phyloP scores from a whole-genome alignment of 179 eudicot genomes.

The Gypsophila paniculata region DNA sequence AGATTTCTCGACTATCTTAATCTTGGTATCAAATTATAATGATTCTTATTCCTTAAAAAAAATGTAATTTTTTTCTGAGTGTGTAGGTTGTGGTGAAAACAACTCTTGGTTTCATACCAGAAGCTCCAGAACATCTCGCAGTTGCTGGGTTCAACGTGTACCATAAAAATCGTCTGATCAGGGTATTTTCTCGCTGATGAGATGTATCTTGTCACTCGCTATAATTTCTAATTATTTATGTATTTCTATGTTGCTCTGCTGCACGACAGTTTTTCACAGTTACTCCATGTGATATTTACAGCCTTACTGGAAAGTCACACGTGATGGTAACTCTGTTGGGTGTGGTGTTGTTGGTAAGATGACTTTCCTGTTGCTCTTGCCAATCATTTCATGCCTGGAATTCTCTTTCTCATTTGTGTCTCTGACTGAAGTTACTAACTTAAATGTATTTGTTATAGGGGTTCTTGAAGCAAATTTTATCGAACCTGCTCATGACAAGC shows the following conservation, averaged over 20 bases:
- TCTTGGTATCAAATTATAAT: background rate
- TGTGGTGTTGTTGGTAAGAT: slow-evolving; percentile 84
- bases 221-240: background rate
- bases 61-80: slow-evolving; percentile 18
- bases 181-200: slow-evolving; percentile 47
- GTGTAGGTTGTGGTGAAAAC: slow-evolving; percentile 58
- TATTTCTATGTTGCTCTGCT: background rate
- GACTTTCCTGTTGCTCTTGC: slow-evolving; percentile 6
- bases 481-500: slow-evolving; percentile 98
- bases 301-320: slow-evolving; percentile 96
- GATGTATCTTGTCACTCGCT: background rate
- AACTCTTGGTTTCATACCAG: slow-evolving; percentile 81
- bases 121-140: slow-evolving; percentile 63
- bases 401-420: background rate
- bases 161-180: slow-evolving; percentile 95
- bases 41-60: background rate
- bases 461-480: slow-evolving; percentile 95
- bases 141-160: slow-evolving; percentile 84
- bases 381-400: slow-evolving; percentile 3
- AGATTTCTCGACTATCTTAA: background rate
- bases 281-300: slow-evolving; percentile 31
- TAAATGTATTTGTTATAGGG: slow-evolving; percentile 39
- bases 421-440: slow-evolving; percentile 22
- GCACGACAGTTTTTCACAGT: background rate
- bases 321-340: slow-evolving; percentile 74